A percentile compares a stretch with the other conserved stretches of the same genome.
phyloP scores from a whole-genome alignment of 805 yeast genomes.

The Saturnispora besseyi region DNA sequence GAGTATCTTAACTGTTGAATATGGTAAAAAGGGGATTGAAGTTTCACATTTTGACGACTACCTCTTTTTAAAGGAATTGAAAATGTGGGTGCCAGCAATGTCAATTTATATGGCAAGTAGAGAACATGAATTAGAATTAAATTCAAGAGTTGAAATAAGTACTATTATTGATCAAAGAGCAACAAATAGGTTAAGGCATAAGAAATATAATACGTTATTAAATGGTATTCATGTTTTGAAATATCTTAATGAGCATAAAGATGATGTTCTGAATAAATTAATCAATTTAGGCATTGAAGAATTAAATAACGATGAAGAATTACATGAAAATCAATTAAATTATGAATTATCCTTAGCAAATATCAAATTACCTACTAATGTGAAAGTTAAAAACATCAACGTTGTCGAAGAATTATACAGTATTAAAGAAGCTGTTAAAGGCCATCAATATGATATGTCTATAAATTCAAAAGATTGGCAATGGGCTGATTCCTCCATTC shows the following conservation, averaged over 20 bases:
- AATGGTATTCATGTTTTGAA: background rate
- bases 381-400: constrained; percentile 1
- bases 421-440: background rate
- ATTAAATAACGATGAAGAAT: background rate
- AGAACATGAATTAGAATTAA: background rate
- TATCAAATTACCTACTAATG: background rate
- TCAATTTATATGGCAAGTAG: constrained; percentile 4
- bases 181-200: background rate
- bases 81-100: constrained; percentile 3
- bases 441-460: constrained; percentile 3
- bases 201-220: background rate
- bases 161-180: background rate
- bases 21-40: background rate
- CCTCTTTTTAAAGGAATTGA: constrained; percentile 5
- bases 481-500: background rate
- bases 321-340: background rate
- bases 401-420: constrained; percentile 4
- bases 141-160: background rate
- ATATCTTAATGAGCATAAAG: background rate
- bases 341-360: background rate
- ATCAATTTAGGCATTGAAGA: background rate
- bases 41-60: constrained; percentile 2
- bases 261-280: constrained; percentile 2
- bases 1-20: constrained; percentile 6
- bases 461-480: background rate